Conservation (phyloP, 768 basidiomycete species). For the Xerocomus spinulosus region DNA sequence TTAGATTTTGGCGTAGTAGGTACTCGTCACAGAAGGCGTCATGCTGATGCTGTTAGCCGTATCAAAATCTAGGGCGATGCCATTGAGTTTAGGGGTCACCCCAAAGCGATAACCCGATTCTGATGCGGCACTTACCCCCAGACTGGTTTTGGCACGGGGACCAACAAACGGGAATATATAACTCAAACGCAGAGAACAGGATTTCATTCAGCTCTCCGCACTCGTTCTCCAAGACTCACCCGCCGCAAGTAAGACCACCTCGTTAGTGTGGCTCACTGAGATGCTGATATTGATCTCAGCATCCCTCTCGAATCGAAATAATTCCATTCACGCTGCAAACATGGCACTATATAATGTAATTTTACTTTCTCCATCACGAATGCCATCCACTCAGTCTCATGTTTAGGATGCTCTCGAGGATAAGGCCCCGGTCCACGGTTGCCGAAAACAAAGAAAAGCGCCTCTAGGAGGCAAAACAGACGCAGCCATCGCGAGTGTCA, state of each 20-base stretch:
- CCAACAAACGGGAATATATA: too few relatives aligned
- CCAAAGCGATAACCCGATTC: too few relatives aligned
- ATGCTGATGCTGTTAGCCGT: too few relatives aligned
- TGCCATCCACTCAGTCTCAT: conserved; percentile 1
- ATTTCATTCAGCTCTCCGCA: neutral
- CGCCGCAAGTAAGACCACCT: neutral
- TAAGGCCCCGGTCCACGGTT: neutral
- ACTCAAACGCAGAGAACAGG: too few relatives aligned
- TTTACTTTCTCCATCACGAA: neutral
- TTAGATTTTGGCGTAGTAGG: too few relatives aligned
- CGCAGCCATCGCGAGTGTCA: neutral
- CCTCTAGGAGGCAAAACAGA: conserved; percentile 9
- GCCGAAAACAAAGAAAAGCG: neutral
- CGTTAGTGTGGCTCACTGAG: neutral
- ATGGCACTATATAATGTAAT: conserved; percentile 8
- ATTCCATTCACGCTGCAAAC: neutral
- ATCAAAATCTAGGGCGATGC: too few relatives aligned
- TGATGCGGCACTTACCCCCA: too few relatives aligned
- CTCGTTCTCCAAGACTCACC: neutral
- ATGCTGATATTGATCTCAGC: conserved; percentile 1
- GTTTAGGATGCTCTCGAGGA: conserved; percentile 1
- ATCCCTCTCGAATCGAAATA: neutral
- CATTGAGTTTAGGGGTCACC: too few relatives aligned
- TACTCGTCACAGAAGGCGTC: too few relatives aligned
- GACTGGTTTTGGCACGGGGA: too few relatives aligned